Conservation (phyloP, 352 stramenopile species). For the Pythium pectinolyticum region DNA sequence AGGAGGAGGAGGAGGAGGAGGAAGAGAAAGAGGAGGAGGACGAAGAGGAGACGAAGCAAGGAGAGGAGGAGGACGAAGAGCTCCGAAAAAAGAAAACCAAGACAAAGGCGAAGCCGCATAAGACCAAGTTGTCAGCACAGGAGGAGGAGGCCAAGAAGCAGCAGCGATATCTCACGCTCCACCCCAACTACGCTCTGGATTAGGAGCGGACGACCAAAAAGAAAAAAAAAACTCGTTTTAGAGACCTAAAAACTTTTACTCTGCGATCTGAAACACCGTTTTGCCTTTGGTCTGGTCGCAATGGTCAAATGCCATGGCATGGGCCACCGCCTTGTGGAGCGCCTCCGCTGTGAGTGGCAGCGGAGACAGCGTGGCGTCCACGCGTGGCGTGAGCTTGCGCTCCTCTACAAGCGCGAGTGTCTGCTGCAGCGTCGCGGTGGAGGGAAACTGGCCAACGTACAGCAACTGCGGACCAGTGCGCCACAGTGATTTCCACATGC, state of each 20-base stretch:
- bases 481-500: slow-evolving; percentile 35
- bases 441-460: slow-evolving; percentile 34
- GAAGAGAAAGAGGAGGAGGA: slow-evolving; percentile 15
- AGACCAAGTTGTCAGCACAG: slow-evolving; percentile 36
- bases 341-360: slow-evolving; percentile 68
- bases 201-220: too few relatives aligned
- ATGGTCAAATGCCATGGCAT: slow-evolving; percentile 50
- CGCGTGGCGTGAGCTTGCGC: slow-evolving; percentile 38
- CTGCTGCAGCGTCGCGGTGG: slow-evolving; percentile 33
- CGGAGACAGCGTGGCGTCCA: slow-evolving; percentile 56
- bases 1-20: slow-evolving; percentile 20
- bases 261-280: slow-evolving; percentile 55
- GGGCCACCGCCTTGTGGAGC: slow-evolving; percentile 49
- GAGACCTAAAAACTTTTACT: too few relatives aligned
- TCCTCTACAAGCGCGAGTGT: slow-evolving; percentile 43
- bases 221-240: too few relatives aligned
- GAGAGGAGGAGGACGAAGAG: slow-evolving; percentile 22
- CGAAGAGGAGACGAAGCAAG: slow-evolving; percentile 28
- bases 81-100: slow-evolving; percentile 27
- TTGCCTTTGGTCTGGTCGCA: slow-evolving; percentile 56
- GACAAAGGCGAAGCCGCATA: slow-evolving; percentile 15
- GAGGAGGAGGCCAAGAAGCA: slow-evolving; percentile 61
- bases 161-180: slow-evolving; percentile 73
- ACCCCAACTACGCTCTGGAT: slow-evolving; percentile 81
- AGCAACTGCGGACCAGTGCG: slow-evolving; percentile 26